phyloP scores from a whole-genome alignment of 805 yeast genomes.

The Jamesozyma gamospora region DNA sequence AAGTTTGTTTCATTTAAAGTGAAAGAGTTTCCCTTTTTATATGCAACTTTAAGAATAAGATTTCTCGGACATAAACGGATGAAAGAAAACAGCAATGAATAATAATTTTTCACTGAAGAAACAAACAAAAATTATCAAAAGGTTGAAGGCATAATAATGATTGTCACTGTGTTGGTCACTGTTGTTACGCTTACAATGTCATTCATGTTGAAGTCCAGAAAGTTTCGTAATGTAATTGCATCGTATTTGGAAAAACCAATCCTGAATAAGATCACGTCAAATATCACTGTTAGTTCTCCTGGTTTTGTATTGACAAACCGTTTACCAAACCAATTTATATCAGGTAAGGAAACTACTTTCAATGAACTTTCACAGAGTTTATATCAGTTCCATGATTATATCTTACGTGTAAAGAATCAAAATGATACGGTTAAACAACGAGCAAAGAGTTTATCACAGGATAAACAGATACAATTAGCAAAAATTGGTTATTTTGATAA shows the following conservation, averaged over 20 bases:
- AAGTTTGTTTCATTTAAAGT: too few species aligned
- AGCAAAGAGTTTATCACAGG: neutral
- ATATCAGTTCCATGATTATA: neutral
- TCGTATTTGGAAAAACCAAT: neutral
- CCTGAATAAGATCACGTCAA: neutral
- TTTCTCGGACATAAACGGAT: too few species aligned
- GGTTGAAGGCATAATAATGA: neutral
- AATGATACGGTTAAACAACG: conserved; percentile 2
- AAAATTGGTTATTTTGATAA: conserved; percentile 4
- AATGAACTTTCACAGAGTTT: neutral
- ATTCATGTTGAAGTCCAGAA: neutral
- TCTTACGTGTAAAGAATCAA: neutral
- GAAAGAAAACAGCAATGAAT: too few species aligned
- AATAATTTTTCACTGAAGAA: too few species aligned
- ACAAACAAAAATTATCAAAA: neutral
- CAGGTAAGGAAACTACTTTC: neutral
- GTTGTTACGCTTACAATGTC: neutral
- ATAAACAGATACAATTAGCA: conserved; percentile 1
- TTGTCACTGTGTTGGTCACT: neutral
- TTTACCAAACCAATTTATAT: neutral
- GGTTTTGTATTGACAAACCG: conserved; percentile 8
- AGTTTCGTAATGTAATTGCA: neutral
- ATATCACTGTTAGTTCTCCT: conserved; percentile 1
- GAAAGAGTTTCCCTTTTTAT: too few species aligned
- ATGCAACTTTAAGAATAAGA: too few species aligned